Base-by-base conservation (phyloP, 176 grass and related monocot genomes). In the Oryza brachyantha region DNA sequence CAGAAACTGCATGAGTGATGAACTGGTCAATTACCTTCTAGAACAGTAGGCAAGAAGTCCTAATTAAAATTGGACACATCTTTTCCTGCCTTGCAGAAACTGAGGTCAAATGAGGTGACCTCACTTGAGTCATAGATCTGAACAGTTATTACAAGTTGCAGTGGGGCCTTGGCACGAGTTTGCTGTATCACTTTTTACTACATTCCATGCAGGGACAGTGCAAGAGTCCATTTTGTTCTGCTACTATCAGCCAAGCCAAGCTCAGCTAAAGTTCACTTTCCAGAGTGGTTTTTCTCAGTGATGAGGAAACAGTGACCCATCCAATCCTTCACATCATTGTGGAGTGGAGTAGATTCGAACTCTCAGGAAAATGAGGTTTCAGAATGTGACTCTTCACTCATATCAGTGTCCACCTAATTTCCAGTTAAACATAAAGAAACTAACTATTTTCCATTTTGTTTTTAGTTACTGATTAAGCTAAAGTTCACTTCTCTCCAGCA, bases 201-300 rank as follows among this genome's bases (percentile, higher is more conserved):
- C 26, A 48, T 35, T 73, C 70, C 70, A 35, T 8, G 31, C 34
- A 73, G 24, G 31, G 48, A 19, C 71, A 25, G 48, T 25, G 71
- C 42, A 50, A 55, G 29, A 73, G 29, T 73, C 71, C 48, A 74
- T 57, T 57, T 58, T 74, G 48, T 74, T 57, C 12, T 7, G 69
- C 69, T 32, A 40, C 26, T 11, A 31, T 34, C 28, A 73, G 17
- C 42, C 46, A 73, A 14, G 29, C 68, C 5, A 69, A 43, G 7
- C 17, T 22, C 24, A 34, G 39, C 17, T 73, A 21, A 57, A 29
- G 10, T 36, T 74, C 69, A 1, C 10, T 52, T 19, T 34, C 43
- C 16, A 24, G 21, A 9, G n/a, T 22, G 19, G 10, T 57, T 74
- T 46, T 55, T 36, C 34, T 50, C 12, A 25, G 71, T 74, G 48